phyloP scores from a whole-genome alignment of 805 yeast species.

The Suhomyces sp. region DNA sequence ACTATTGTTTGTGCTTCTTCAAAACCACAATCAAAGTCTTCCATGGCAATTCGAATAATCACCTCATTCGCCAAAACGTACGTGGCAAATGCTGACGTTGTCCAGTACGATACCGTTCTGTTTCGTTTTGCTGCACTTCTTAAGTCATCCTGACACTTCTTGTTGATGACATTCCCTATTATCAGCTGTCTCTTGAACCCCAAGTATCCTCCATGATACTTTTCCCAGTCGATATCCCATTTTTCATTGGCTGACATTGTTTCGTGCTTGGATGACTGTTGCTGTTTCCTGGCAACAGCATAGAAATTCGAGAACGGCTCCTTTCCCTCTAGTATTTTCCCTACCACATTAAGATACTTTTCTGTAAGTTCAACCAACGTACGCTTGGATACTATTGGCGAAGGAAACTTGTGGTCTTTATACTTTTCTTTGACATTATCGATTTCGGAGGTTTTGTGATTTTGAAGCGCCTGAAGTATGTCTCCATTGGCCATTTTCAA shows the following conservation, averaged over 20 bases:
- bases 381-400: slow-evolving; percentile 28
- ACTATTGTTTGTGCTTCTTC: slow-evolving; percentile 49
- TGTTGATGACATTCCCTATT: slow-evolving; percentile 46
- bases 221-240: slow-evolving; percentile 43
- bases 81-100: slow-evolving; percentile 51
- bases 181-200: slow-evolving; percentile 58
- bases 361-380: slow-evolving; percentile 28
- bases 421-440: slow-evolving; percentile 15
- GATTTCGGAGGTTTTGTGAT: slow-evolving; percentile 12
- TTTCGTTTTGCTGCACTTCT: slow-evolving; percentile 27
- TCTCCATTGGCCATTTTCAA: slow-evolving; percentile 11
- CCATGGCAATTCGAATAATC: slow-evolving; percentile 48
- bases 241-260: slow-evolving; percentile 49
- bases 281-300: slow-evolving; percentile 45
- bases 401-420: slow-evolving; percentile 19
- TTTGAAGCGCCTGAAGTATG: slow-evolving; percentile 15
- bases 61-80: slow-evolving; percentile 67
- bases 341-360: slow-evolving; percentile 32
- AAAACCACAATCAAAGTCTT: slow-evolving; percentile 40
- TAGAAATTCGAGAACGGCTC: slow-evolving; percentile 48
- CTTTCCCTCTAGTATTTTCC: slow-evolving; percentile 44
- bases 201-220: slow-evolving; percentile 57
- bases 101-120: slow-evolving; percentile 60
- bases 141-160: slow-evolving; percentile 30
- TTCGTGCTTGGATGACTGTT: slow-evolving; percentile 37